These are phyloP conservation scores for Alternaria infectoria DNA, from an alignment of 2,329 filamentous ascomycete genomes.

Conservation along the genomic window DNA sequence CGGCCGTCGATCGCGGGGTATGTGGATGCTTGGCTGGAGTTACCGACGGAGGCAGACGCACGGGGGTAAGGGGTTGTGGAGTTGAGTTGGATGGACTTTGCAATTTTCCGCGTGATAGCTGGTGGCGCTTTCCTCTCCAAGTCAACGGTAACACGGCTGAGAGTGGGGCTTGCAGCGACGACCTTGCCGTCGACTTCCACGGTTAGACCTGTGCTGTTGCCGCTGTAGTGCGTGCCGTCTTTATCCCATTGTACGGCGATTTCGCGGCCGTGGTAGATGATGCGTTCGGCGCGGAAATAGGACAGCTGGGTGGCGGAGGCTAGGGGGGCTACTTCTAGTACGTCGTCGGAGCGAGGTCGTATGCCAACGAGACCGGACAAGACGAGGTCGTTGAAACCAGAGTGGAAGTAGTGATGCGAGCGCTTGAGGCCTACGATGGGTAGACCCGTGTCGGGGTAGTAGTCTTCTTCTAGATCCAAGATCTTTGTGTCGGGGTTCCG, in stretches of 20 bases:
- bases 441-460: conserved; percentile 51
- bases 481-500: conserved; percentile 42
- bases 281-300: conserved; percentile 52
- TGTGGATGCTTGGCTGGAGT: conserved; percentile 28
- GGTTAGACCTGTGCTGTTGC: conserved; percentile 33
- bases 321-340: conserved; percentile 51
- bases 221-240: conserved; percentile 40
- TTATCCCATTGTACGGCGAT: conserved; percentile 53
- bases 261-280: conserved; percentile 52
- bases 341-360: conserved; percentile 47
- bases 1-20: conserved; percentile 51
- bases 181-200: conserved; percentile 46
- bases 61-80: conserved; percentile 35
- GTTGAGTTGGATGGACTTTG: conserved; percentile 48
- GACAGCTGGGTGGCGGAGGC: conserved; percentile 38
- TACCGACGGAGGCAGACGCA: conserved; percentile 40
- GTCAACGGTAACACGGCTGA: conserved; percentile 32
- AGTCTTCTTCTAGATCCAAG: conserved; percentile 53
- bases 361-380: conserved; percentile 53
- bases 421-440: conserved; percentile 53
- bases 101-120: conserved; percentile 39
- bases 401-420: conserved; percentile 56
- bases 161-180: conserved; percentile 36
- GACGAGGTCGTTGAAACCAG: conserved; percentile 52
- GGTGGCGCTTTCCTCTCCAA: conserved; percentile 29